These are phyloP conservation scores for Pythium rhizo-oryzae DNA, from an alignment of 352 stramenopile genomes.

Conservation along the genomic window DNA sequence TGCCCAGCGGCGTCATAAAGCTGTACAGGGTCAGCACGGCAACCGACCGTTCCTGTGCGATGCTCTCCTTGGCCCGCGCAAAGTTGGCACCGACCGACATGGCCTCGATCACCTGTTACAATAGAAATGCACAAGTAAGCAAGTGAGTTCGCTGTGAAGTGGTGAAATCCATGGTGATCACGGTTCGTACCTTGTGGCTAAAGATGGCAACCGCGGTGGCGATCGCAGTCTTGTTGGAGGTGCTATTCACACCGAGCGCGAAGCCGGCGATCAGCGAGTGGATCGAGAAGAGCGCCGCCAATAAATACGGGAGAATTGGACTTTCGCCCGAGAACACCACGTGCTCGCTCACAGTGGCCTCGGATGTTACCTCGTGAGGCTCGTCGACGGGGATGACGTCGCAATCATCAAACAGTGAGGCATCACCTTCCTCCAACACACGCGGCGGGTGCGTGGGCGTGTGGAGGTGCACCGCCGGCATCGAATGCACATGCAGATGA, in stretches of 20 bases:
- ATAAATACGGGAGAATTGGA: constrained; percentile 57
- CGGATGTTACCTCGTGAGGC: constrained; percentile 19
- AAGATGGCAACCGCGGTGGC: constrained; percentile 68
- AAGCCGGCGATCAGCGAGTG: constrained; percentile 72
- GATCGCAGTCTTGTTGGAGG: constrained; percentile 51
- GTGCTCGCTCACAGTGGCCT: constrained; percentile 56
- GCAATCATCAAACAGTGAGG: constrained; percentile 1
- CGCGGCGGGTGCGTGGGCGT: constrained; percentile 4
- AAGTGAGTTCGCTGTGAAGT: neutral
- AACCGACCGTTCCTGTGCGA: constrained; percentile 45
- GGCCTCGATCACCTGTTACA: constrained; percentile 56
- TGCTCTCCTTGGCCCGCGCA: constrained; percentile 53
- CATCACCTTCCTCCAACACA: constrained; percentile 7
- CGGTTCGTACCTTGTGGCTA: constrained; percentile 53
- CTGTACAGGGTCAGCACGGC: constrained; percentile 65
- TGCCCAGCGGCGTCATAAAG: constrained; percentile 67
- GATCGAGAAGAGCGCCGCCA: constrained; percentile 65
- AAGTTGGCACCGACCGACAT: constrained; percentile 72
- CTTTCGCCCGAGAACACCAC: constrained; percentile 66
- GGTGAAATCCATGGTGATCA: neutral
- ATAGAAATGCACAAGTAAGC: neutral
- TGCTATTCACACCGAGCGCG: constrained; percentile 57
- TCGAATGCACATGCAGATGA: constrained; percentile 11
- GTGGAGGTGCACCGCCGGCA: constrained; percentile 12
- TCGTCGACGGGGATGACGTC: constrained; percentile 16